Conservation (phyloP, 768 basidiomycete species). For the Calocybe gangraenosa region DNA sequence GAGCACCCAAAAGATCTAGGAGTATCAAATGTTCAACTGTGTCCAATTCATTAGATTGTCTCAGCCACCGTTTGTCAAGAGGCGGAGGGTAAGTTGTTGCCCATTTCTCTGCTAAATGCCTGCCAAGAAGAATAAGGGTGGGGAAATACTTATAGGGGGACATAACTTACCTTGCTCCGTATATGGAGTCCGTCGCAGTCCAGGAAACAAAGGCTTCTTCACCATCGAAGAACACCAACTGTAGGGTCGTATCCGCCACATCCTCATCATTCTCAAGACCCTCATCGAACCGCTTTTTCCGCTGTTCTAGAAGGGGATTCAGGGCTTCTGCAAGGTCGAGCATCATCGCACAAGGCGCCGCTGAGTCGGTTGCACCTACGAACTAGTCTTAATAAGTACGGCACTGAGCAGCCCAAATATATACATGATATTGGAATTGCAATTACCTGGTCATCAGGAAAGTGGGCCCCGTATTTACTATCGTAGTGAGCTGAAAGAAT, state of each 20-base stretch:
- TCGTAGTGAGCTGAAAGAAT: constrained; percentile 93
- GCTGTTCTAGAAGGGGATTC: constrained; percentile 63
- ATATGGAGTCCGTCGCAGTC: constrained; percentile 88
- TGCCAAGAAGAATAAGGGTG: constrained; percentile 26
- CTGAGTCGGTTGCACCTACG: constrained; percentile 95
- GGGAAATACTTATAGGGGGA: no score
- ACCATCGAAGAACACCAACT: constrained; percentile 94
- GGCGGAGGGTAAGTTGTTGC: constrained; percentile 59
- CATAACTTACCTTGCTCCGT: constrained; percentile 77
- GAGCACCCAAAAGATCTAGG: constrained; percentile 85
- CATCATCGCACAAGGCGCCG: constrained; percentile 91
- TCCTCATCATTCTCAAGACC: constrained; percentile 71
- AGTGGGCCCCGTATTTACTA: constrained; percentile 78
- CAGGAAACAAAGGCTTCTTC: constrained; percentile 94
- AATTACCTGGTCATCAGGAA: constrained; percentile 71
- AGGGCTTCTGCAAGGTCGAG: constrained; percentile 87
- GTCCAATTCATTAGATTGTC: constrained; percentile 61
- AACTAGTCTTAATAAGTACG: constrained; percentile 50
- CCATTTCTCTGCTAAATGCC: constrained; percentile 91
- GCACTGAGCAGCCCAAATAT: no score
- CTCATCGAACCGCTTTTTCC: constrained; percentile 49
- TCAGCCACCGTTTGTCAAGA: constrained; percentile 52
- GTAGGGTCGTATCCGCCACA: constrained; percentile 77
- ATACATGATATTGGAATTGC: constrained; percentile 4
- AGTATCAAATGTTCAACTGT: constrained; percentile 90